Conservation (phyloP, 768 basidiomycete genomes). For the Xerocomus potaroensis region DNA sequence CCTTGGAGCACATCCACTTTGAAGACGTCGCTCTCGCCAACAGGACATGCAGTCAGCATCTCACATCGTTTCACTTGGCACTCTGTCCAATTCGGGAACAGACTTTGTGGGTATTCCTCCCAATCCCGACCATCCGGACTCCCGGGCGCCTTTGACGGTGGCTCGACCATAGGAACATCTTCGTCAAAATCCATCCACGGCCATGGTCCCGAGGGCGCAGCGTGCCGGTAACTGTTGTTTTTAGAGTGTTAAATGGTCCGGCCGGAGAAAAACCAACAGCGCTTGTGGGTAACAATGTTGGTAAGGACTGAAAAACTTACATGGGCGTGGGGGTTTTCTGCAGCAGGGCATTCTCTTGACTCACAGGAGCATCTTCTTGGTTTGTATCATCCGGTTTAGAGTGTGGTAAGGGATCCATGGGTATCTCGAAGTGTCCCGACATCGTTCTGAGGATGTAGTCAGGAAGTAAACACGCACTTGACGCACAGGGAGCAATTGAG, state of each 20-base stretch:
- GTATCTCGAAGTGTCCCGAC: constrained; percentile 16
- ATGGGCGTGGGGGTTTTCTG: constrained; percentile 20
- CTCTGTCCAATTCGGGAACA: constrained; percentile 32
- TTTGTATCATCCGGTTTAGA: not conserved
- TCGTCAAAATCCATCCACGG: constrained; percentile 39
- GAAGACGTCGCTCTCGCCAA: constrained; percentile 13
- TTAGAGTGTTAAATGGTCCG: not conserved
- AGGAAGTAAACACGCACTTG: not conserved
- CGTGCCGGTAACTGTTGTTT: constrained; percentile 33
- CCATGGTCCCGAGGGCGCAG: constrained; percentile 39
- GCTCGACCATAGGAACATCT: constrained; percentile 10
- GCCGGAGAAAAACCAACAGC: not conserved
- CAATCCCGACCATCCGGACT: constrained; percentile 6
- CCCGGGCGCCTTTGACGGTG: not conserved
- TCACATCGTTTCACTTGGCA: constrained; percentile 27
- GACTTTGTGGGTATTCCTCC: constrained; percentile 28
- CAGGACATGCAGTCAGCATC: constrained; percentile 24
- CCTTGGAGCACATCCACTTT: constrained; percentile 21
- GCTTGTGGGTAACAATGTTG: not conserved
- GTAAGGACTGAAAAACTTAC: constrained; percentile 6
- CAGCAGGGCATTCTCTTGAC: constrained; percentile 1
- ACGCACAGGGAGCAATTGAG: constrained; percentile 1
- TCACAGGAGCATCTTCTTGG: not conserved
- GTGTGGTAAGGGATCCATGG: constrained; percentile 10
- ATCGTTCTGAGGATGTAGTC: constrained; percentile 5